phyloP scores from a whole-genome alignment of 768 basidiomycete genomes.

The Leucosporidium creatinivorum region DNA sequence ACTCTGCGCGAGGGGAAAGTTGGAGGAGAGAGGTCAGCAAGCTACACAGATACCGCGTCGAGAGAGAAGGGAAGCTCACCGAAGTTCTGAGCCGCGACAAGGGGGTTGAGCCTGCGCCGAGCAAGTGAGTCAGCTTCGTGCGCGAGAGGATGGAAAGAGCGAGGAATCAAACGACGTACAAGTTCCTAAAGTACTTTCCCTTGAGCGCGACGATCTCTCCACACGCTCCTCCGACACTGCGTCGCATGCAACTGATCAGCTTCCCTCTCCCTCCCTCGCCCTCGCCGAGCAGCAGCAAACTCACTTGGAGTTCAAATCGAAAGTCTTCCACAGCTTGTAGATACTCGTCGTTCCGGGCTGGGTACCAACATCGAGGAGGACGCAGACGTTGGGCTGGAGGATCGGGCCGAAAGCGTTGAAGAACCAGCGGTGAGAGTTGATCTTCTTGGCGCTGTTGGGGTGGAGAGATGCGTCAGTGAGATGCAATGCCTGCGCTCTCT shows the following conservation, averaged over 20 bases:
- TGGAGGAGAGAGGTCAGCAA: background rate
- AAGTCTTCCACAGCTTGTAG: conserved; percentile 88
- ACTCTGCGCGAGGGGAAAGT: background rate
- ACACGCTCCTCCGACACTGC: conserved; percentile 52
- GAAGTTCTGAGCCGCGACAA: conserved; percentile 85
- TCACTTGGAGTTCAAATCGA: conserved; percentile 38
- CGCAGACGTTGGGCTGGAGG: conserved; percentile 51
- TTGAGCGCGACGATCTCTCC: conserved; percentile 73
- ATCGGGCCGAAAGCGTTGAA: conserved; percentile 86
- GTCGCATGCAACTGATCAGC: conserved; percentile 9
- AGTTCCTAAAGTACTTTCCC: conserved; percentile 55
- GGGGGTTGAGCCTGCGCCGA: conserved; percentile 65
- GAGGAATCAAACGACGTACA: conserved; percentile 1
- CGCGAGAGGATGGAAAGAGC: background rate
- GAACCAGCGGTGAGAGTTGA: conserved; percentile 78
- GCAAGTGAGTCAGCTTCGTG: background rate
- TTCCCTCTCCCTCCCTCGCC: background rate
- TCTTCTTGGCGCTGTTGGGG: conserved; percentile 6
- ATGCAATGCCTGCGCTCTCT: no score
- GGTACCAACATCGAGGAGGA: conserved; percentile 89
- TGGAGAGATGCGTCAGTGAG: no score
- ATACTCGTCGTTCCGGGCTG: conserved; percentile 79
- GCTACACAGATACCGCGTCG: background rate
- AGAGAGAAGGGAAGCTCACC: conserved; percentile 61
- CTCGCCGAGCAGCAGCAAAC: no score